A percentile compares a stretch with the other conserved stretches of the same genome.
Evolutionary conservation across 345 rosid genomes (phyloP).

Genomic region (Citrus hindsii): DNA sequence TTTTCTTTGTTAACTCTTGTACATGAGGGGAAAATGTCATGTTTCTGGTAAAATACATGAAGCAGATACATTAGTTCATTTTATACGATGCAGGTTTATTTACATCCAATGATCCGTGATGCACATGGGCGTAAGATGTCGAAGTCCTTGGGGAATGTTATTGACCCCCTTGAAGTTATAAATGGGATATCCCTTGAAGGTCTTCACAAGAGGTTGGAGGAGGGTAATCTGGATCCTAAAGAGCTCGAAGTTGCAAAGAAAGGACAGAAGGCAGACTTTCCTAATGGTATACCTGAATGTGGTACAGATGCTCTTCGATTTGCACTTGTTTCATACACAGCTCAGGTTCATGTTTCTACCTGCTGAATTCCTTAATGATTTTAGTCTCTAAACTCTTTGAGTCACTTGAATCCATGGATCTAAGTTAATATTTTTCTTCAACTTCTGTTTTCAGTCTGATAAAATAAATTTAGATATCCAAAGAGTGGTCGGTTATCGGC

Average conservation of each 20-base stretch:
- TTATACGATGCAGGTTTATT: conserved; percentile 58
- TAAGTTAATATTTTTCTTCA: background rate
- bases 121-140: conserved; percentile 99
- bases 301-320: conserved; percentile 98
- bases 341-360: conserved; percentile 60
- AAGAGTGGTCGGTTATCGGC: conserved; percentile 97
- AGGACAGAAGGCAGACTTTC: conserved; percentile 79
- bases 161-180: conserved; percentile 93
- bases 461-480: conserved; percentile 93
- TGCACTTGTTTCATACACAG: conserved; percentile 90
- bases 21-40: background rate
- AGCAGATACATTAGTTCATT: background rate
- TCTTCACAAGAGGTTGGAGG: conserved; percentile 79
- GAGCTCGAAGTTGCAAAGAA: conserved; percentile 71
- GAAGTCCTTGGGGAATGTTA: conserved; percentile 87
- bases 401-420: background rate
- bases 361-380: conserved; percentile 1
- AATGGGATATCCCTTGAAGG: conserved; percentile 79
- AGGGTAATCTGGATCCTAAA: conserved; percentile 74
- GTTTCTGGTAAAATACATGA: background rate
- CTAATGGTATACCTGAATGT: conserved; percentile 92
- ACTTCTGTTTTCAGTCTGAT: conserved; percentile 62
- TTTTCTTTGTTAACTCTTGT: background rate
- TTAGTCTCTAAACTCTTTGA: background rate
- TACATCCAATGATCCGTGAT: conserved; percentile 97